Base-by-base conservation (phyloP, 345 rosid genomes). In the Turritis glabra region DNA sequence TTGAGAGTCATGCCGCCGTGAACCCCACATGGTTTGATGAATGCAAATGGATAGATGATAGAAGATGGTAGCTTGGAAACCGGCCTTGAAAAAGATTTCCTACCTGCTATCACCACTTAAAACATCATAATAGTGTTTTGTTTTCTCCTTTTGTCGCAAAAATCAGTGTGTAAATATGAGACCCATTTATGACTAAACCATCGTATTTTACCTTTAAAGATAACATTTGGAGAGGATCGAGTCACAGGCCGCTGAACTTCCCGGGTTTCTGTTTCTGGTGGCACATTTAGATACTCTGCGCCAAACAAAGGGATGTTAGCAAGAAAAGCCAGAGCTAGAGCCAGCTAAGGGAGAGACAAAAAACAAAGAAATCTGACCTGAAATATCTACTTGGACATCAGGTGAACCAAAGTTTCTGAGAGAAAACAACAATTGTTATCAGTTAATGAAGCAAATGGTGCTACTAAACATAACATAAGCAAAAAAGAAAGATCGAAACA, bases 1-100 rank as follows among this genome's bases (percentile, higher is more conserved):
- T 96, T 92, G 67, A 96, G 84, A 23, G 99, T 96, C 48, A 92
- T 92, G 59, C 86, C 95, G 30, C 98, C 98, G 17, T 87, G 93
- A 74, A 87, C 79, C 1, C 94, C 91, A 47, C 96, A 92, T 13
- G 99, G 99, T 78, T 96, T 96, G 82, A 96, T 84, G 75, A 96
- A 87, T 50, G 90, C 90, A 82, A 96, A 96, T 41, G 99, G 99
- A 74, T 92, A 90, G 37, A 85, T 90, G 47, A 92, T 84, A 3
- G 96, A 88, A 18, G 96, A 90, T 59, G 97, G 87, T 73, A 82
- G 80, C 82, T 82, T 90, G 12, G 94, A 79, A 12, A 97, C 86
- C 13, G 90, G 74, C 48, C 86, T 75, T 54, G 88, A 52, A 68
- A 83, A 72, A 23, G 99, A 87, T 77, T 87, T 92, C 80, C 84